Base-by-base conservation (phyloP, 1,284 basidiomycete species). In the Coriolopsis trogii region DNA sequence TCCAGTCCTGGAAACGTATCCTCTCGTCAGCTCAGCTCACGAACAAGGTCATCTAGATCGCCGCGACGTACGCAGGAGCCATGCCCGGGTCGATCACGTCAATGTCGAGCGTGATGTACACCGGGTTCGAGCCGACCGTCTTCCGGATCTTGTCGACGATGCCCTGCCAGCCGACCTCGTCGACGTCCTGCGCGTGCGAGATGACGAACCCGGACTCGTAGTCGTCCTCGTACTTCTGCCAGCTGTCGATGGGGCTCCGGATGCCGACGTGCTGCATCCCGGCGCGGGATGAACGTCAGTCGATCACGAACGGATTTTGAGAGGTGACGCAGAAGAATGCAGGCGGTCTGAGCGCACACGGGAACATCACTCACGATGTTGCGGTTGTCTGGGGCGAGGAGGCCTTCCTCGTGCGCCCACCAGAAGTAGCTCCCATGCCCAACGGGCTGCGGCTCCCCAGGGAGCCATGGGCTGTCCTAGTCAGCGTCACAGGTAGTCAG, bases 371-470 rank as follows among this genome's bases (percentile, higher is more conserved):
- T 46, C 41, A 75, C 72, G 41, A 73, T 70, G 49, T 72, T 73
- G 36, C 68, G 61, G 31, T 66, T 65, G 60, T 74, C 66, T 7
- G 66, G 47, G 23, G 72, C 70, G 15, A 67, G 60, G 2, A 74
- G 64, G 16, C 73, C 71, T 50, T 74, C 73, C 39, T 71, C 55
- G 33, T 66, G 57, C 0, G 73, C 73, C 41, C 72, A 71, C 62
- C 63, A 73, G 64, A 74, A 74, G 65, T 73, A 74, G 46, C 66
- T 67, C 5, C 73, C 72, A 47, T 73, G 73, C n/a, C 64, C 68
- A 42, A 70, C 65, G 6, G 69, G 69, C 18, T 69, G 60, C 45
- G 69, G 67, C 59, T 70, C 68, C 16, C 55, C 69, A 1, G 69
- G 69, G 4, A 70, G 61, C 68, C 67, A 70, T n/a, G 68, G 69